Base-by-base conservation (phyloP, 495 filamentous ascomycete genomes). In the Talaromyces ruber region DNA sequence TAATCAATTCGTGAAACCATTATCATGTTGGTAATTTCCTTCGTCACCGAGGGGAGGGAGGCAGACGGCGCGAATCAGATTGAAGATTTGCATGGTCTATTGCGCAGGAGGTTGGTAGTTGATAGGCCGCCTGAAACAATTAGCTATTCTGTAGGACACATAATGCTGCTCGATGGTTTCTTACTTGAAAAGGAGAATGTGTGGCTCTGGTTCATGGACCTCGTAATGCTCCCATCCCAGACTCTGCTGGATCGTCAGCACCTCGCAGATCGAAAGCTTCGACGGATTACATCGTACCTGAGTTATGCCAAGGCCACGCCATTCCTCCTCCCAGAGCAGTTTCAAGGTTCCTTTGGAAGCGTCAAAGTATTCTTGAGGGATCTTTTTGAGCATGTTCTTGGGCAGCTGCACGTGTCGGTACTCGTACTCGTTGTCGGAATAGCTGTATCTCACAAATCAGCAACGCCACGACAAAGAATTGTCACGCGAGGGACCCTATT, bases 161-260 rank as follows among this genome's bases (percentile, higher is more conserved):
- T 3, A 22, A 14, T 51, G 45, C 22, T 16, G 29, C 22, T 52
- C 21, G 50, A 37, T 6, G 37, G 30, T 30, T 9, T 45, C 89
- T 74, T 74, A 98, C 94, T 98, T 98, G 83, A 98, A 98, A 14
- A 98, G 83, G 30, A 98, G 84, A 63, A 98, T 98, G 67, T 98
- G 94, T 56, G 94, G 94, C 78, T 98, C 94, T 37, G 94, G 94
- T 74, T 97, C 95, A 71, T 98, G 94, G 59, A 98, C 94, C 74
- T 98, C 94, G 66, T 98, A 98, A 75, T 98, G 94, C 70, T 97
- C 93, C 94, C 94, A 98, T 26, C 94, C 94, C 64, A 98, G 78
- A 73, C 95, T 98, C 92, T 98, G 64, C 24, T 26, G 50, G 34
- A 53, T 59, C 29, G 58, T 51, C 25, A 58, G 12, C 43, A 60